These are phyloP conservation scores for Echites panduratus DNA, from an alignment of 257 asterid species.

Conservation along the genomic window DNA sequence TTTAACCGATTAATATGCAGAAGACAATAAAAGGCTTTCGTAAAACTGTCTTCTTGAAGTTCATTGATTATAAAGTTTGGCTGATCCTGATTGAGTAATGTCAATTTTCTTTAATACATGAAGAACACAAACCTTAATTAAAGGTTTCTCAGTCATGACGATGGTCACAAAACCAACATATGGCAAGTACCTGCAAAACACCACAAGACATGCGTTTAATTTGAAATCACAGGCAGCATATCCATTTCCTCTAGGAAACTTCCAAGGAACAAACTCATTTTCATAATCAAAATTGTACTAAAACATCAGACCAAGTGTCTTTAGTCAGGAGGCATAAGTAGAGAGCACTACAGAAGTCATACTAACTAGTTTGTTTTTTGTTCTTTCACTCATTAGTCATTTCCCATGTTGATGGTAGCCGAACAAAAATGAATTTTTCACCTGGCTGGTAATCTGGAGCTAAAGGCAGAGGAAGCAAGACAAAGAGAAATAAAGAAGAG, in stretches of 20 bases:
- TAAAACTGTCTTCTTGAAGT: background rate
- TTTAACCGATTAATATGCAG: too few species aligned
- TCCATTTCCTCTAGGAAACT: background rate
- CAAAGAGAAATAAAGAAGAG: background rate
- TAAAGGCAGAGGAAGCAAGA: background rate
- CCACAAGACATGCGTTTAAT: background rate
- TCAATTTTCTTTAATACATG: background rate
- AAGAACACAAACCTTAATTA: constrained; percentile 42
- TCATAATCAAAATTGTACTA: background rate
- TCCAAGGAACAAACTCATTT: background rate
- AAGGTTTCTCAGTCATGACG: constrained; percentile 62
- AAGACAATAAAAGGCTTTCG: background rate
- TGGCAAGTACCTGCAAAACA: constrained; percentile 53
- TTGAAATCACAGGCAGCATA: background rate
- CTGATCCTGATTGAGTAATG: background rate
- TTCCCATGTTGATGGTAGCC: too few species aligned
- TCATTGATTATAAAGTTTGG: background rate
- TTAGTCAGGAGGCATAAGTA: background rate
- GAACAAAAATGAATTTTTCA: background rate
- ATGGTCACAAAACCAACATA: constrained; percentile 72
- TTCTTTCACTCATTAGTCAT: too few species aligned
- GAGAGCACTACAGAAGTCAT: too few species aligned
- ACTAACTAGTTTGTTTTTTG: background rate
- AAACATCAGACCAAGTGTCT: background rate
- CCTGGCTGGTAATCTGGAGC: background rate